Evolutionary conservation across 306 rosid species (phyloP).

Genomic region (Vigna trinervia): DNA sequence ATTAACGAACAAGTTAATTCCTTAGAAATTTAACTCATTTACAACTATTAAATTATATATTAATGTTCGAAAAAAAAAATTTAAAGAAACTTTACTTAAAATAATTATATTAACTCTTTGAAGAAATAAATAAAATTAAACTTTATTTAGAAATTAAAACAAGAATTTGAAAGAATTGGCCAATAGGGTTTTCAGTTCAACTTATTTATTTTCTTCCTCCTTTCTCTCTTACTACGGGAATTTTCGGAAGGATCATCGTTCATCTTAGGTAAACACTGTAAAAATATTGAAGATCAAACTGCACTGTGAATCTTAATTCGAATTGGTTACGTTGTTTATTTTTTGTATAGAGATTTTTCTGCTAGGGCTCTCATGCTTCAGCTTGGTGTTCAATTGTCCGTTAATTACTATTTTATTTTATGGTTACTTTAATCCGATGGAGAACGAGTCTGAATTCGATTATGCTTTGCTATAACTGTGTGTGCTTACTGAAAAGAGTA

Average conservation of each 20-base stretch:
- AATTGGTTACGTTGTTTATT: not conserved
- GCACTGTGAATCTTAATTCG: not conserved
- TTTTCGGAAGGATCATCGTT: not conserved
- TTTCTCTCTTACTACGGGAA: not conserved
- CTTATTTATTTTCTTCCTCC: not conserved
- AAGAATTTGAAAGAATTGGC: not conserved
- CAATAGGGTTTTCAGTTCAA: not conserved
- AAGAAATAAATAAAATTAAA: not conserved
- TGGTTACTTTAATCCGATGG: not conserved
- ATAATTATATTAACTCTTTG: not conserved
- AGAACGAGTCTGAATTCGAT: not conserved
- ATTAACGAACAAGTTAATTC: too few relatives aligned
- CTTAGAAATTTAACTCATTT: not conserved
- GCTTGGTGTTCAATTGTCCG: not conserved
- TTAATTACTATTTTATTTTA: not conserved
- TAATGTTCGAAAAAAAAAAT: not conserved
- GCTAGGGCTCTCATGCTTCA: not conserved
- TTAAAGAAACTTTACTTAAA: not conserved
- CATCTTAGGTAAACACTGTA: not conserved
- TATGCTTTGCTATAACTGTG: not conserved
- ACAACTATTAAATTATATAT: not conserved
- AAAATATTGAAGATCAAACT: not conserved
- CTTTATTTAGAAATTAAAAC: not conserved
- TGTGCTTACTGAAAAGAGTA: conserved; percentile 2
- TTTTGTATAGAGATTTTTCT: not conserved